These are phyloP conservation scores for Blastocystis sp. DNA, from an alignment of 352 stramenopile genomes.

Conservation along the genomic window DNA sequence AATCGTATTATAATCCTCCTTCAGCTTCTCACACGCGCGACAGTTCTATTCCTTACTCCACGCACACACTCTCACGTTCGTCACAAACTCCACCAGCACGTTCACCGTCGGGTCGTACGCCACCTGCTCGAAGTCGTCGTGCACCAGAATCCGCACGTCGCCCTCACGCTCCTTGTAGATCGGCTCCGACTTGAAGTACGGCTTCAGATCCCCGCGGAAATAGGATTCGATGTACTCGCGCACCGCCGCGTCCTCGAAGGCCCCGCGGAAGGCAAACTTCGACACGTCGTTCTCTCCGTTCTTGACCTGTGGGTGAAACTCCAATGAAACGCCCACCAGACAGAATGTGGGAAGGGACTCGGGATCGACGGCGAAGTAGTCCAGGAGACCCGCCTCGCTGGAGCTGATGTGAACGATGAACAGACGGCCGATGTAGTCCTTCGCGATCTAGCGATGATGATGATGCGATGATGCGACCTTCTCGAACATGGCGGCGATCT, in stretches of 20 bases:
- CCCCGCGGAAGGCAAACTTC: conserved; percentile 39
- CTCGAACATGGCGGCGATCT: not conserved
- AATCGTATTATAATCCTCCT: conserved; percentile 31
- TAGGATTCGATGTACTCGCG: conserved; percentile 39
- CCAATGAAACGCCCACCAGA: not conserved
- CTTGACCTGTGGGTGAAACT: not conserved
- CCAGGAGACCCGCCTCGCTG: conserved; percentile 14
- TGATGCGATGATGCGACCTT: not conserved
- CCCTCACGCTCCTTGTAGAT: conserved; percentile 24
- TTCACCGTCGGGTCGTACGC: conserved; percentile 38
- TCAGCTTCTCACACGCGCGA: conserved; percentile 9
- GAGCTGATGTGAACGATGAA: conserved; percentile 40
- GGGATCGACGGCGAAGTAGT: conserved; percentile 31
- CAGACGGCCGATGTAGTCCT: conserved; percentile 14
- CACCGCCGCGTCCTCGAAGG: not conserved
- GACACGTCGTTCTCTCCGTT: conserved; percentile 25
- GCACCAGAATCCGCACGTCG: conserved; percentile 35
- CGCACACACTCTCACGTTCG: not conserved
- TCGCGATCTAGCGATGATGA: conserved; percentile 18
- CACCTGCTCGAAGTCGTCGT: conserved; percentile 5
- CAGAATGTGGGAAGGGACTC: not conserved
- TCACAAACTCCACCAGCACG: conserved; percentile 54
- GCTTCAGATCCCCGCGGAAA: conserved; percentile 37
- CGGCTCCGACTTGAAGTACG: conserved; percentile 31
- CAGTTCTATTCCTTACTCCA: conserved; percentile 6